phyloP scores from a whole-genome alignment of 164 flowering plant species.

The Kalanchoe fedtschenkoi region DNA sequence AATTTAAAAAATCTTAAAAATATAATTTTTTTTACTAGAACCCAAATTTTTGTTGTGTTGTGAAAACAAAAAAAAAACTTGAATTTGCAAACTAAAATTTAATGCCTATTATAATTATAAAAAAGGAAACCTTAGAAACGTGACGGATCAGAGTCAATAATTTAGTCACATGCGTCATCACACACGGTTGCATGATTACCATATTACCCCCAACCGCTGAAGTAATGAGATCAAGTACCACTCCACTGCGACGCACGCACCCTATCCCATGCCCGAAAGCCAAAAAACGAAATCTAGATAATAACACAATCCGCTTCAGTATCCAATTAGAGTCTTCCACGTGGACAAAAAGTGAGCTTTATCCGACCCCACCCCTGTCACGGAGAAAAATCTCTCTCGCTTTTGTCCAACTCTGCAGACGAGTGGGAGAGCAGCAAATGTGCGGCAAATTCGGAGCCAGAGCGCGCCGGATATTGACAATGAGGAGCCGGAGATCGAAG shows the following conservation, averaged over 20 bases:
- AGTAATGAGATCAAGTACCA: neutral
- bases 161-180: neutral
- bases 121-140: too few relatives aligned
- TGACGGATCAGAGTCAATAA: too few relatives aligned
- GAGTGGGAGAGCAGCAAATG: neutral
- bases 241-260: neutral
- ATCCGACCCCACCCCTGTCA: slow-evolving; percentile 12
- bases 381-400: neutral
- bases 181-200: neutral
- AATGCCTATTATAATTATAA: too few relatives aligned
- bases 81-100: too few relatives aligned
- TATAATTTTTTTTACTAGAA: too few relatives aligned
- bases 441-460: neutral
- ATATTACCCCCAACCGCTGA: neutral
- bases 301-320: slow-evolving; percentile 16
- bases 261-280: neutral
- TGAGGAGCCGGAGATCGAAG: neutral
- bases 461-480: neutral
- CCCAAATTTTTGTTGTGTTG: too few relatives aligned
- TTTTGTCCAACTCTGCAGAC: neutral
- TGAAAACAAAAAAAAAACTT: too few relatives aligned
- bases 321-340: slow-evolving; percentile 23
- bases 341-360: slow-evolving; percentile 15
- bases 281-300: slow-evolving; percentile 26
- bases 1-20: too few relatives aligned